Evolutionary conservation across 1,284 basidiomycete species (phyloP), one percentile per base, ranked within the genome.

Genomic region (Cutaneotrichosporon mucoides): DNA sequence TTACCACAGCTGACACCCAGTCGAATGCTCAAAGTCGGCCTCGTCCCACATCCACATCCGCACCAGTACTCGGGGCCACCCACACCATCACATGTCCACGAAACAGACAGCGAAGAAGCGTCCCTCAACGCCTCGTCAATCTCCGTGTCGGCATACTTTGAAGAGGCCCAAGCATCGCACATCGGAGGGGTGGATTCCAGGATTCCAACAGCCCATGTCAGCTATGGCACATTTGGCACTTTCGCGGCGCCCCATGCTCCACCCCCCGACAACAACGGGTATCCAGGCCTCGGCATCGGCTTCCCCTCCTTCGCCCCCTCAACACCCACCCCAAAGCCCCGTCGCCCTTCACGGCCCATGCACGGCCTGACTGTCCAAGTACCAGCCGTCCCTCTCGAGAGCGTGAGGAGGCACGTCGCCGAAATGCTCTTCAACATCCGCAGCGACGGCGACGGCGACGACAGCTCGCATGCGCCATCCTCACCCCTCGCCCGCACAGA

Each of bases 391-490:
- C 49, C 49, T 2, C 49, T 51, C 16, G 49, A 33, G 10, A 40
- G 16, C 15, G 49, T 51, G 37, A 37, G 49, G 13, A n/a, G 49
- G 16, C 15, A 40, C 16, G 49, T 51, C 24, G 24, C 49, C 10
- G 49, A 51, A 36, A 51, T 51, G 49, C 49, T 51, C 37, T 51
- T 51, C 49, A 51, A 51, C 49, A 40, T 51, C 15, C 33, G 46
- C 46, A 12, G 34, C 34, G 46, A 48, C 33, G 46, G 35, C 34
- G 46, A 48, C 33, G 46, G 35, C 46, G 46, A 48, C 34, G 34
- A 13, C 10, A n/a, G 8, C n/a, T 44, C 46, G 2, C 46, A 16
- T 33, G 38, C 38, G 38, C 37, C 49, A 15, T 16, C 49, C 2
- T 51, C 49, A 2, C 49, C 38, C 10, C 49, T 51, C 16, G 46